These are phyloP conservation scores for Trypanosoma vivax DNA, from an alignment of 208 protist species.

Conservation along the genomic window DNA sequence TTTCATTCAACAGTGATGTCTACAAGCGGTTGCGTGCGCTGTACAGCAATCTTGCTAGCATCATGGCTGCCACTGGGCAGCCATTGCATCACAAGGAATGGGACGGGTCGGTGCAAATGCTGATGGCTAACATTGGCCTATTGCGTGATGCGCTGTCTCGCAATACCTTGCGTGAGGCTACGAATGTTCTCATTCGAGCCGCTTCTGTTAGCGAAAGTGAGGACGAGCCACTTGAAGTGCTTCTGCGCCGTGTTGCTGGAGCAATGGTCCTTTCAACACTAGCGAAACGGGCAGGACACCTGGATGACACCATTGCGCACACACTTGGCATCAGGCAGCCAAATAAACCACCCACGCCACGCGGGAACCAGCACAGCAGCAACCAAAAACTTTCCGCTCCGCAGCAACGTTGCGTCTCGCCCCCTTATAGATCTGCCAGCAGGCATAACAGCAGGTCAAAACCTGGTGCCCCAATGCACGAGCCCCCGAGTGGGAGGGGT, in stretches of 20 bases:
- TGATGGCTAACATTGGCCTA: slow-evolving; percentile 35
- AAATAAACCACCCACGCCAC: not conserved
- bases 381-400: no score
- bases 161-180: slow-evolving; percentile 39
- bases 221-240: slow-evolving; percentile 26
- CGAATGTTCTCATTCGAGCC: slow-evolving; percentile 57
- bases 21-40: slow-evolving; percentile 48
- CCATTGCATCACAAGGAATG: slow-evolving; percentile 24
- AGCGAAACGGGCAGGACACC: slow-evolving; percentile 2
- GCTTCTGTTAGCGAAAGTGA: slow-evolving; percentile 34
- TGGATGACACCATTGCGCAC: slow-evolving; percentile 4
- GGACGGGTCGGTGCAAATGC: slow-evolving; percentile 40
- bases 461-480: not conserved
- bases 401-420: no score
- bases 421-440: slow-evolving; percentile 22
- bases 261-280: slow-evolving; percentile 22
- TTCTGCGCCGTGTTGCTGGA: slow-evolving; percentile 44
- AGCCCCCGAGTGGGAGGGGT: not conserved
- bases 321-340: slow-evolving; percentile 3
- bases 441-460: slow-evolving; percentile 15
- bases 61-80: slow-evolving; percentile 18
- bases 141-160: slow-evolving; percentile 49
- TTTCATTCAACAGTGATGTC: slow-evolving; percentile 59
- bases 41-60: slow-evolving; percentile 35
- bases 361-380: not conserved